These are phyloP conservation scores for Populus pruinosa DNA, from an alignment of 345 rosid species.

Conservation along the genomic window DNA sequence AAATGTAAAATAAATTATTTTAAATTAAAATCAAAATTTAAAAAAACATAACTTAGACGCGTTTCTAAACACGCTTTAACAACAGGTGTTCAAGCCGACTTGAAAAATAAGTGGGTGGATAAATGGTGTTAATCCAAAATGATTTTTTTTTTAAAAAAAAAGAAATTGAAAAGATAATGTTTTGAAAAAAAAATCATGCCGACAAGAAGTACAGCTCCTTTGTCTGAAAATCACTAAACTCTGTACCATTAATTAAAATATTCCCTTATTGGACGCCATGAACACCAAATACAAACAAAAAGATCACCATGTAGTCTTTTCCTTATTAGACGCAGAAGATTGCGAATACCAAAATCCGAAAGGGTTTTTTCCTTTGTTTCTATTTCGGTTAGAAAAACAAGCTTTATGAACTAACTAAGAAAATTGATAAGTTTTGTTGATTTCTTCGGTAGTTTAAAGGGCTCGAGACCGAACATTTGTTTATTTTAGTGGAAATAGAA, in stretches of 20 bases:
- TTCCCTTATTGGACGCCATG: not conserved
- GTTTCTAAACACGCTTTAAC: too few relatives aligned
- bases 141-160: too few relatives aligned
- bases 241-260: not conserved
- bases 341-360: not conserved
- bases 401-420: not conserved
- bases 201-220: constrained; percentile 4
- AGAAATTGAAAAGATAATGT: too few relatives aligned
- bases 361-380: not conserved
- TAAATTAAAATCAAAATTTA: too few relatives aligned
- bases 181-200: too few relatives aligned
- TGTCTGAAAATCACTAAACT: not conserved
- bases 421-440: too few relatives aligned
- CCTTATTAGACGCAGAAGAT: not conserved
- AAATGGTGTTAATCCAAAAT: too few relatives aligned
- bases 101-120: too few relatives aligned
- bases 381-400: not conserved
- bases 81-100: too few relatives aligned
- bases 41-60: too few relatives aligned
- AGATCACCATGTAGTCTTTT: not conserved
- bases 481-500: not conserved
- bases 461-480: not conserved
- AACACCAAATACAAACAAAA: not conserved
- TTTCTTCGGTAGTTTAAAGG: not conserved
- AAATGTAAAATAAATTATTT: too few relatives aligned